These are phyloP conservation scores for Mediolabrus comicus DNA, from an alignment of 108 stramenopile genomes.

Conservation along the genomic window DNA sequence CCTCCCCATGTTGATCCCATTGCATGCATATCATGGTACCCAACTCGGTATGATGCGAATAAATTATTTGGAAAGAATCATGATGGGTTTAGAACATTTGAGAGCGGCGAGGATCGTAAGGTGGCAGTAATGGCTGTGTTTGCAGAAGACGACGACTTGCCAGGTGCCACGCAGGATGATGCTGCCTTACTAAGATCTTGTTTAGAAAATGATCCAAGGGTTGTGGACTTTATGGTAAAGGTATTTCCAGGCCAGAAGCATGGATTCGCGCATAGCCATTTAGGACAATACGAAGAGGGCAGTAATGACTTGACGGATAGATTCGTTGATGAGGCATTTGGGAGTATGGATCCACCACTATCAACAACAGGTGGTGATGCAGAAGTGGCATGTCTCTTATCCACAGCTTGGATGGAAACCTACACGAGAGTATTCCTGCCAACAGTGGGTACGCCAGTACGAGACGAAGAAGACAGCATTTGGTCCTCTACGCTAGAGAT, in stretches of 20 bases:
- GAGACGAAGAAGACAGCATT: constrained; percentile 54
- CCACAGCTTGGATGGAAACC: constrained; percentile 87
- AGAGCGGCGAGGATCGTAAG: constrained; percentile 37
- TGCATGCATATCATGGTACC: constrained; percentile 83
- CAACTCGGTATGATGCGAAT: constrained; percentile 72
- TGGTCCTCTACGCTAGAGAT: constrained; percentile 48
- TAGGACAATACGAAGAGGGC: constrained; percentile 27
- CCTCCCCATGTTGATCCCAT: constrained; percentile 69
- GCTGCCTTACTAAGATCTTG: constrained; percentile 57
- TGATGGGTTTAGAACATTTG: constrained; percentile 42
- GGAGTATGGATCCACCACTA: constrained; percentile 47
- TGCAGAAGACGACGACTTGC: constrained; percentile 63
- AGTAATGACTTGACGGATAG: constrained; percentile 36
- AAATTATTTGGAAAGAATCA: constrained; percentile 60
- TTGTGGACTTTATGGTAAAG: constrained; percentile 84
- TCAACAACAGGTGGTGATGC: constrained; percentile 58
- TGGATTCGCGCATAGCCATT: constrained; percentile 71
- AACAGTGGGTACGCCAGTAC: constrained; percentile 65
- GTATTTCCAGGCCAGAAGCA: constrained; percentile 79
- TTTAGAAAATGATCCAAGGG: constrained; percentile 62
- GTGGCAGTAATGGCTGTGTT: constrained; percentile 84
- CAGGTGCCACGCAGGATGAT: constrained; percentile 74
- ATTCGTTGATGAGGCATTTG: constrained; percentile 73
- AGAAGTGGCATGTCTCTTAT: constrained; percentile 80
- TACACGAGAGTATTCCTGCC: constrained; percentile 80